Conservation (phyloP, 2,329 filamentous ascomycete genomes). For the Gremmenia infestans region DNA sequence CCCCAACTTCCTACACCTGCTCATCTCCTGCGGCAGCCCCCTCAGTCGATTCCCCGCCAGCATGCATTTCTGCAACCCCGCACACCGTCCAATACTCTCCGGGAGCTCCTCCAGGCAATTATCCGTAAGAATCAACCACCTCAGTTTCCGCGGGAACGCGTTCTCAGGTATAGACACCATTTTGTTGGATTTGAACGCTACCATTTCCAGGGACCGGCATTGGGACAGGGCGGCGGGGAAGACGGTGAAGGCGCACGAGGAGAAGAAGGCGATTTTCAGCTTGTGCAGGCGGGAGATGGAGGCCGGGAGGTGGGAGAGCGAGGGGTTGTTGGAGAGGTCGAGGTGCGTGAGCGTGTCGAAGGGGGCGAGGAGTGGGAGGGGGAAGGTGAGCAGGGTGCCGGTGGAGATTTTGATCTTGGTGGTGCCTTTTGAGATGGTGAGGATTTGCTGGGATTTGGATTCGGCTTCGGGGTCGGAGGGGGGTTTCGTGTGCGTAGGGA, state of each 20-base stretch:
- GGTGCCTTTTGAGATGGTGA: conserved; percentile 14
- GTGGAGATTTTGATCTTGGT: conserved; percentile 27
- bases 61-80: conserved; percentile 44
- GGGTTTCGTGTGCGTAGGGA: background rate
- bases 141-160: conserved; percentile 38
- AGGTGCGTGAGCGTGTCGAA: conserved; percentile 40
- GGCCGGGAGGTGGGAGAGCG: conserved; percentile 37
- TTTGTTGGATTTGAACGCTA: conserved; percentile 43
- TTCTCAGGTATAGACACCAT: conserved; percentile 40
- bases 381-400: conserved; percentile 31
- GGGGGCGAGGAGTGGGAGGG: conserved; percentile 37
- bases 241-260: conserved; percentile 38
- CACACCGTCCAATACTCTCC: conserved; percentile 38
- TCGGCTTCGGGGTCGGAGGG: background rate
- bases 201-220: conserved; percentile 44
- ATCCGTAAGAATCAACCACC: conserved; percentile 46
- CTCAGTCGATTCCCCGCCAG: too few relatives aligned
- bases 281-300: conserved; percentile 37
- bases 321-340: conserved; percentile 43
- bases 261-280: conserved; percentile 44
- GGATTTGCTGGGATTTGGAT: background rate
- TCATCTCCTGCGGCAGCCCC: too few relatives aligned
- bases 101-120: conserved; percentile 39
- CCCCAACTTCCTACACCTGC: conserved; percentile 39
- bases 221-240: conserved; percentile 40